Base-by-base conservation (phyloP, 768 basidiomycete genomes). In the Clitopilus passeckerianus region DNA sequence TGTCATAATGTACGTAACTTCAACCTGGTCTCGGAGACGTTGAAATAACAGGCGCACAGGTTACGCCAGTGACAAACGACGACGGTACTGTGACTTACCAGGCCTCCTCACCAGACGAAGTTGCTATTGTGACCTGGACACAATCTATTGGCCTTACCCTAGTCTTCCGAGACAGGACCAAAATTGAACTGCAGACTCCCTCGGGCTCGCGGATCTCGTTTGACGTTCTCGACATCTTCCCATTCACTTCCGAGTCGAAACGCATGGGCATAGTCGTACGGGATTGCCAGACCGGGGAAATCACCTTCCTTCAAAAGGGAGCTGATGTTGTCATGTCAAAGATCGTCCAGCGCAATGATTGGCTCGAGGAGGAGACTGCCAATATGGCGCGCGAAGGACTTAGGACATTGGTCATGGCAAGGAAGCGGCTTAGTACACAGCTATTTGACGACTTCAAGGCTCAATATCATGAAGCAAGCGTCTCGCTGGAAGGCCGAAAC, bases 341-440 rank as follows among this genome's bases (percentile, higher is more conserved):
- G 66, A 94, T 99, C 56, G 96, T 98, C 34, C 93, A 93, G 69
- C 85, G 90, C 66, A 98, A 98, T 70, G 97, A 98, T 72, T 98
- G 97, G 97, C 79, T 99, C 1, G 97, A 99, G 66, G 97, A 99
- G 70, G 97, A 99, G 74, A 94, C 91, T 7, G 95, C 89, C 9
- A 98, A 99, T 69, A 98, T 99, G 96, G 96, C 96, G 0, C 80
- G 96, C 15, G 97, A 99, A 66, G 97, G 97, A 0, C 70, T 99
- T 56, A 82, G 97, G 10, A 99, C 97, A 30, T 82, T 99, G 41
- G 97, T 99, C 44, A 85, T 98, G 73, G 96, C 87, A 4, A 78
- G 92, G 54, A 95, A 94, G 69, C 77, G 84, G 44, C 75, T 99
- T 14, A 81, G 83, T 6, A 71, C 81, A 14, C 86, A 89, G 50